These are phyloP conservation scores for Exutisphaerella laricina DNA, from an alignment of 2,329 filamentous ascomycete species.

Conservation along the genomic window DNA sequence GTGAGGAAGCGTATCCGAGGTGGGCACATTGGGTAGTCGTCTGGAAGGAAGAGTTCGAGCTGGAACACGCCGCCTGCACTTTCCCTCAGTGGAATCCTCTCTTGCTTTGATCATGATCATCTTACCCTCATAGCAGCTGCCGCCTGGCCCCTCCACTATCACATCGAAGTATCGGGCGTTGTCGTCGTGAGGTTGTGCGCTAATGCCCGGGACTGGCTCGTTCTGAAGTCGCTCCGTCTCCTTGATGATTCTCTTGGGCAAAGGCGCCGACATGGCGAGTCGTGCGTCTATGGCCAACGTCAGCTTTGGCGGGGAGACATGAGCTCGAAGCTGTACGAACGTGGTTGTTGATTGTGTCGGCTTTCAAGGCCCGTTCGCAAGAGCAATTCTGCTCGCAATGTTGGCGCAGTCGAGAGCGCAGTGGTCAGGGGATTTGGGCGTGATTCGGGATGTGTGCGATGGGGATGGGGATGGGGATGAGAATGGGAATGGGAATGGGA, in stretches of 20 bases:
- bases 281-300: background rate
- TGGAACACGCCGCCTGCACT: constrained; percentile 75
- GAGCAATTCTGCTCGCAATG: no score
- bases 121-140: constrained; percentile 91
- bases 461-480: background rate
- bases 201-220: constrained; percentile 95
- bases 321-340: no score
- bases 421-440: no score
- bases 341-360: no score
- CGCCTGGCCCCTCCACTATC: constrained; percentile 83
- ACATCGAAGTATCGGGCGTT: constrained; percentile 99
- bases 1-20: constrained; percentile 98
- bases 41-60: constrained; percentile 92
- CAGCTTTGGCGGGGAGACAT: no score
- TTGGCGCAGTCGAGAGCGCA: no score
- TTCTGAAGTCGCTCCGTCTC: constrained; percentile 96
- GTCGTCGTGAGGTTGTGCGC: constrained; percentile 90
- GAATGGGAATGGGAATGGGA: background rate
- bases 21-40: constrained; percentile 98
- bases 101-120: no score
- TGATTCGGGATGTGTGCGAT: no score
- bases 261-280: constrained; percentile 50
- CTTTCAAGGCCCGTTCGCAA: no score
- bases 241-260: constrained; percentile 96
- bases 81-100: no score